These are phyloP conservation scores for Fusarium pseudocircinatum DNA, from an alignment of 2,329 filamentous ascomycete genomes.

Conservation along the genomic window DNA sequence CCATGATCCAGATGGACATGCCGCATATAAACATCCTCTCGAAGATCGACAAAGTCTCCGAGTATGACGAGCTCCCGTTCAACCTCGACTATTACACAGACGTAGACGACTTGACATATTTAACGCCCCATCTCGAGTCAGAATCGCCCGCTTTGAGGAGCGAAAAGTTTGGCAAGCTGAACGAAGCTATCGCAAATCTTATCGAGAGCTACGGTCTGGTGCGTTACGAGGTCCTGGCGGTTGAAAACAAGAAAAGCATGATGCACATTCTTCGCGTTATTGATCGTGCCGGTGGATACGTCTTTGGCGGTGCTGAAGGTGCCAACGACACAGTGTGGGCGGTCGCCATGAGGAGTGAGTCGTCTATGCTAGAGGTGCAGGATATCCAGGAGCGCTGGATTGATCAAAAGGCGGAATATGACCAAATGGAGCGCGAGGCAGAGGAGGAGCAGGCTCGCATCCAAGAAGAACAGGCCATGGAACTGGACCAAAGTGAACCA, in stretches of 20 bases:
- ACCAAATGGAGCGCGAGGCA: conserved; percentile 78
- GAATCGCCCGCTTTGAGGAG: conserved; percentile 77
- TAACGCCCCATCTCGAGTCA: conserved; percentile 81
- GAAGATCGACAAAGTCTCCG: conserved; percentile 93
- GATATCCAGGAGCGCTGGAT: conserved; percentile 98
- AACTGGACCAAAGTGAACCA: conserved; percentile 45
- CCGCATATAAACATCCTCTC: conserved; percentile 95
- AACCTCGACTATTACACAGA: conserved; percentile 98
- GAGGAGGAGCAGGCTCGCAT: conserved; percentile 77
- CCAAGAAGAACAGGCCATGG: conserved; percentile 51
- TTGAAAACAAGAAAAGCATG: conserved; percentile 98
- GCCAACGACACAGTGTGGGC: conserved; percentile 98
- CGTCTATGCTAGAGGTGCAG: conserved; percentile 78
- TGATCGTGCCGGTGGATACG: conserved; percentile 91
- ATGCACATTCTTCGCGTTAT: conserved; percentile 89
- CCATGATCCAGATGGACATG: conserved; percentile 98
- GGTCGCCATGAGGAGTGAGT: conserved; percentile 84
- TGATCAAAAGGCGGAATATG: conserved; percentile 87
- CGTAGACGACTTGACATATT: conserved; percentile 88
- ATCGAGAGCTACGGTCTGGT: conserved; percentile 92
- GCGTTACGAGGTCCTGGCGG: conserved; percentile 89
- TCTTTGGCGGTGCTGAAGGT: conserved; percentile 89
- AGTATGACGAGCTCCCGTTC: conserved; percentile 88
- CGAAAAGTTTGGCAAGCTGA: conserved; percentile 84
- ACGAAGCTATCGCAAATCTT: conserved; percentile 85